These are phyloP conservation scores for Coleophoma cylindrospora DNA, from an alignment of 2,329 filamentous ascomycete genomes.

Conservation along the genomic window DNA sequence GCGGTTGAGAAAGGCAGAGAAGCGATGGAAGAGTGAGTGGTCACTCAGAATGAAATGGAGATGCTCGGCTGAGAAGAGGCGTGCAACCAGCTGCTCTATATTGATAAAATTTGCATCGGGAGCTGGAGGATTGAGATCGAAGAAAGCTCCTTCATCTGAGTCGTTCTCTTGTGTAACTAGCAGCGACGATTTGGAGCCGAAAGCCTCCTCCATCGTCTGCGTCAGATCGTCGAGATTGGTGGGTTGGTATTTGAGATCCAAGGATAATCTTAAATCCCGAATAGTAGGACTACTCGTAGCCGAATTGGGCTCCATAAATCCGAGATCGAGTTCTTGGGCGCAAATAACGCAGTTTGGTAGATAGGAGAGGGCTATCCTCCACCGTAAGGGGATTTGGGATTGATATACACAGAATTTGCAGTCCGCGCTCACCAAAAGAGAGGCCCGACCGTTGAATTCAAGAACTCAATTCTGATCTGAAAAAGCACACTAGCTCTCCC, in stretches of 20 bases:
- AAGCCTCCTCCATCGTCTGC: not conserved
- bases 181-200: not conserved
- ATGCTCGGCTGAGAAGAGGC: constrained; percentile 7
- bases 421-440: no score
- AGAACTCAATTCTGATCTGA: no score
- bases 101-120: not conserved
- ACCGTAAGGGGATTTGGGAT: no score
- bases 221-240: not conserved
- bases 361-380: no score
- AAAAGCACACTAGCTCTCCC: no score
- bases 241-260: not conserved
- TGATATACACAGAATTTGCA: no score
- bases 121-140: constrained; percentile 6
- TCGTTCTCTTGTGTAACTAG: not conserved
- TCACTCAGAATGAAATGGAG: constrained; percentile 4
- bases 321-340: no score
- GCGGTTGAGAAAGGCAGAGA: constrained; percentile 6
- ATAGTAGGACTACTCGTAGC: not conserved
- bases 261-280: not conserved
- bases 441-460: no score
- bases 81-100: constrained; percentile 2
- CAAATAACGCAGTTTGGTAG: no score
- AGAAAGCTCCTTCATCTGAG: constrained; percentile 1
- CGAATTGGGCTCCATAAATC: not conserved
- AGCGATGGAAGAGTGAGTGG: constrained; percentile 3